These are phyloP conservation scores for Suhomyces kunorum DNA, from an alignment of 1,139 yeast genomes.

Conservation along the genomic window DNA sequence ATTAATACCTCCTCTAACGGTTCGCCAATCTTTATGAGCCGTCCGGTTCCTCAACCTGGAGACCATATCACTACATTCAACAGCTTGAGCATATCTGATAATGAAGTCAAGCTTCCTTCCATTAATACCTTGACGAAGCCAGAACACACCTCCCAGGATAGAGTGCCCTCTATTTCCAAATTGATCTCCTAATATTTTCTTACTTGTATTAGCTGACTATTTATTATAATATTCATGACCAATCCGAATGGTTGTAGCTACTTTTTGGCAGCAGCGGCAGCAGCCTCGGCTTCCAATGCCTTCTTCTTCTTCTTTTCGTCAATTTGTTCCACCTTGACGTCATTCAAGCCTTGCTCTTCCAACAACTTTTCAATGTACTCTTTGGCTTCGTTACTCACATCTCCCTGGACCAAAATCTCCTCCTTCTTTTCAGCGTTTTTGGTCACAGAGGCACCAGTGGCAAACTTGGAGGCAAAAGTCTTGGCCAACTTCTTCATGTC, in stretches of 20 bases:
- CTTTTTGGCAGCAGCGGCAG: slow-evolving; percentile 9
- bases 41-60: slow-evolving; percentile 2
- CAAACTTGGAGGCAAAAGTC: slow-evolving; percentile 90
- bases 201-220: slow-evolving; percentile 9
- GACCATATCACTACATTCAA: slow-evolving; percentile 18
- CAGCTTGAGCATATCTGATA: slow-evolving; percentile 16
- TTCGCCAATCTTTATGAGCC: slow-evolving; percentile 6
- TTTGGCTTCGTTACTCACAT: slow-evolving; percentile 89
- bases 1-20: neutral
- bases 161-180: slow-evolving; percentile 36
- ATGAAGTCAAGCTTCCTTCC: slow-evolving; percentile 28
- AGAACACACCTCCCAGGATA: slow-evolving; percentile 16
- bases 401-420: slow-evolving; percentile 92
- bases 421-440: slow-evolving; percentile 91
- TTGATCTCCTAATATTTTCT: slow-evolving; percentile 23
- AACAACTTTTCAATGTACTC: slow-evolving; percentile 69
- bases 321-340: slow-evolving; percentile 82
- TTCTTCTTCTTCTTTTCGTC: slow-evolving; percentile 83
- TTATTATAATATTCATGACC: slow-evolving; percentile 9
- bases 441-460: slow-evolving; percentile 95
- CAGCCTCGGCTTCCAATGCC: slow-evolving; percentile 25
- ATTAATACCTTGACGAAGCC: slow-evolving; percentile 21
- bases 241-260: neutral
- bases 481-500: slow-evolving; percentile 91
- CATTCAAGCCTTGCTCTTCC: slow-evolving; percentile 78